phyloP scores from a whole-genome alignment of 768 basidiomycete species.

The Udeniomyces megalosporus region DNA sequence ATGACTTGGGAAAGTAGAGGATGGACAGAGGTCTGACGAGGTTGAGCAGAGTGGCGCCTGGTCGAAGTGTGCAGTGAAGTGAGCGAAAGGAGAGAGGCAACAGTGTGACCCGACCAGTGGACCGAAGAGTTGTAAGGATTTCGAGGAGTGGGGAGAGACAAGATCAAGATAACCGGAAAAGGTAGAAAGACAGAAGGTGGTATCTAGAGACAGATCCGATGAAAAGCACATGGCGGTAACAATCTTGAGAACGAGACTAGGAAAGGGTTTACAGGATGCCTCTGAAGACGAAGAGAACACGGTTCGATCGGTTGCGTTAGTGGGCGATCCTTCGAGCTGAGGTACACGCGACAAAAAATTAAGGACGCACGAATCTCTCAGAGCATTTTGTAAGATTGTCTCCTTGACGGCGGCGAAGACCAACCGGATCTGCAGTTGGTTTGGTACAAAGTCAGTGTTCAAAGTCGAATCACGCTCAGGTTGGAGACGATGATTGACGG shows the following conservation, averaged over 20 bases:
- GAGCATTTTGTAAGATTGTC: constrained; percentile 77
- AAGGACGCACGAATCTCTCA: constrained; percentile 45
- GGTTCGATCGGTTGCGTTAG: not conserved
- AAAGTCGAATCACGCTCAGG: constrained; percentile 26
- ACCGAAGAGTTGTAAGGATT: too few relatives aligned
- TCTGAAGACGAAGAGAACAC: not conserved
- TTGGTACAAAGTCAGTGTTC: not conserved
- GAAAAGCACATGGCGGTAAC: too few relatives aligned
- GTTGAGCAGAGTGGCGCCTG: too few relatives aligned
- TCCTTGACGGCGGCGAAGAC: constrained; percentile 83
- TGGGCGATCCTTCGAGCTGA: not conserved
- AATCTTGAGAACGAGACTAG: too few relatives aligned
- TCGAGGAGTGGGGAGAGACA: too few relatives aligned
- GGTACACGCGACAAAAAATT: not conserved
- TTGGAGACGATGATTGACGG: too few relatives aligned
- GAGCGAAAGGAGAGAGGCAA: too few relatives aligned
- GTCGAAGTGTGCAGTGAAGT: too few relatives aligned
- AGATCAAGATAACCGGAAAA: too few relatives aligned
- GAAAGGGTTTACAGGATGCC: constrained; percentile 7
- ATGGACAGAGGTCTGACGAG: too few relatives aligned
- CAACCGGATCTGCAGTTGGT: constrained; percentile 37
- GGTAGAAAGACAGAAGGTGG: not conserved
- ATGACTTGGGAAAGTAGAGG: too few relatives aligned
- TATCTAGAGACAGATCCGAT: not conserved
- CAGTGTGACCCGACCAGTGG: too few relatives aligned